Base-by-base conservation (phyloP, 1,139 yeast genomes). In the Kodamaea ohmeri region DNA sequence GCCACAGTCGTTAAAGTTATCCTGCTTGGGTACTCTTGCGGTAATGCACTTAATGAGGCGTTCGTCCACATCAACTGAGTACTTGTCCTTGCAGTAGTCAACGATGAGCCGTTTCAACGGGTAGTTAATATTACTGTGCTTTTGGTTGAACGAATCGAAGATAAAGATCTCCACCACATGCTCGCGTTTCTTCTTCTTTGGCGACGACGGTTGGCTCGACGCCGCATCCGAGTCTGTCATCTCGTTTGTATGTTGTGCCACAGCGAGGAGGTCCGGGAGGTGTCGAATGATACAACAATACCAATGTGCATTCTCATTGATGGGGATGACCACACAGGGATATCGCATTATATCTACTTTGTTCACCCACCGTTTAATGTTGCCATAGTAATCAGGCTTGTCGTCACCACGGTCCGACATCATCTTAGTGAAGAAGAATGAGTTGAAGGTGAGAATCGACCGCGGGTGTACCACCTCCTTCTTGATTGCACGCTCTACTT, bases 1-100 rank as follows among this genome's bases (percentile, higher is more conserved):
- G 1, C 99, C 99, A 63, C 99, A 94, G 57, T 94, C 98, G 53
- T 90, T 87, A 60, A 82, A 81, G 56, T 94, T 94, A 35, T 80
- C 80, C 55, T 94, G 99, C 44, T 75, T 80, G 0, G 97, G 96
- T 0, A 89, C 95, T 20, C 65, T 55, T 4, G 85, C 83, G 3
- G 69, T 64, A 38, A 68, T 60, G 22, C 71, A 60, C 18, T 61
- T 50, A 13, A 78, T 64, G 34, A 68, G 71, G 4, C 63, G 59
- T n/a, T 67, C 67, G 12, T 64, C 61, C 6, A 87, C 52, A 0
- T 63, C 68, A 2, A 83, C 49, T 0, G 63, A 63, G 46, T 78
- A 73, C 49, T 77, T 80, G 30, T 84, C 92, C 43, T 69, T 65
- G 15, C 95, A 92, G 56, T 83, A 88, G 4, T 73, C 79, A 3